Evolutionary conservation across 345 rosid genomes (phyloP), one percentile per base, ranked within the genome.

Genomic region (Passiflora organensis): DNA sequence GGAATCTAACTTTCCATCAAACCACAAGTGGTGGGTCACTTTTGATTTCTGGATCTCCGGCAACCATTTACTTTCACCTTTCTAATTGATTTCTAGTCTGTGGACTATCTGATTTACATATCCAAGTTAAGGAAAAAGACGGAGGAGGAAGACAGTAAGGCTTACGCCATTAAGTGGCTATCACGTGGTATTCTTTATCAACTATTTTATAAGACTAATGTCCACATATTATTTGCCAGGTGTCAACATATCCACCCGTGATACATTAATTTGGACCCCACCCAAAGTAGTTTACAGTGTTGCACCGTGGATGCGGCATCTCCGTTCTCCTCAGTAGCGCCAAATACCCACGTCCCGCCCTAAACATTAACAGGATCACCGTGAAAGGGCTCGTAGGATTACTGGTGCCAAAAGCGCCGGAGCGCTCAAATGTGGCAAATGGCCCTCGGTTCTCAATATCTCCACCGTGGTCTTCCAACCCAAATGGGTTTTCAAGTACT

Each of bases 341-440:
- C 2, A 13, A 14, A 6, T 17, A 44, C 51, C 14, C 13, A 19
- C 4, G 10, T 2, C 6, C 15, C 15, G n/a, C n/a, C n/a, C n/a
- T n/a, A n/a, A n/a, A n/a, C n/a, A n/a, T n/a, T n/a, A n/a, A n/a
- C n/a, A n/a, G n/a, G n/a, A n/a, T n/a, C n/a, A 28, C 66, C 85
- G 80, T 1, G 75, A 51, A 38, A 89, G 81, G 15, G 83, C 89
- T 71, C 82, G 81, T 68, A 81, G 75, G 78, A 89, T 78, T 11
- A 65, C 72, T 37, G 71, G 87, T n/a, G 82, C 84, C 17, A 89
- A 46, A 58, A 73, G 55, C 2, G 66, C 59, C 1, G 96, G 96
- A 21, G 95, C 95, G 42, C 86, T 90, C 20, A 90, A 64, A 66
- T 89, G 95, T 1, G 97, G 93, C 70, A 89, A 74, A 66, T 89